Base-by-base conservation (phyloP, 2,329 filamentous ascomycete genomes). In the Claviceps sp. region DNA sequence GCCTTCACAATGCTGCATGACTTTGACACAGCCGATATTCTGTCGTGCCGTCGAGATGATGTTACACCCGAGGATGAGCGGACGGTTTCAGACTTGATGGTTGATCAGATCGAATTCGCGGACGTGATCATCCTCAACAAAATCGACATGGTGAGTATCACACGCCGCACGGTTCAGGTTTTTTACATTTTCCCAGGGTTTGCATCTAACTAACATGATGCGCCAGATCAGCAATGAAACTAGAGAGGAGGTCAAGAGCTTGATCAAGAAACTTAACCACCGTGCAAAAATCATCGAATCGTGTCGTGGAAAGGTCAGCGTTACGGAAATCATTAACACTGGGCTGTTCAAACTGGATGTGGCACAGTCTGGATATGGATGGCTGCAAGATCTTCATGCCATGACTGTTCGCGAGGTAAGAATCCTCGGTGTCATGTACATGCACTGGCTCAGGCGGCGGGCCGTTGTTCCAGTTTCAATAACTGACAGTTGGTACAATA, bases 71-170 rank as follows among this genome's bases (percentile, higher is more conserved):
- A 88, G 57, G 85, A 89, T 54, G 83, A 89, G 57, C 71, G 84
- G 0, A 87, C 82, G 0, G 84, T 89, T 2, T 86, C 83, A 0
- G 84, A 88, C 57, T 72, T 89, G 0, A 85, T 87, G 75, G 82
- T 86, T 0, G 84, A 88, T 58, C 84, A 88, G 60, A 85, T 88
- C 54, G 85, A 89, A 64, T 89, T 89, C 58, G 83, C 84, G 0
- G 83, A 88, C 57, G 82, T 87, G 6, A 74, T 88, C 14, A 73
- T 87, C 3, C 67, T 87, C 19, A 88, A 88, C 67, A 88, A 88
- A 64, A 70, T 77, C 5, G 82, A 87, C 55, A 77, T 80, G 54
- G 79, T 85, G 14, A 19, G 61, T 47, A n/a, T 13, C 10, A n/a
- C 7, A 4, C 7, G 4, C 22, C 22, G 3, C 22, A 22, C 22